Conservation (phyloP, 2,329 filamentous ascomycete species). For the Diaporthe ampelina region DNA sequence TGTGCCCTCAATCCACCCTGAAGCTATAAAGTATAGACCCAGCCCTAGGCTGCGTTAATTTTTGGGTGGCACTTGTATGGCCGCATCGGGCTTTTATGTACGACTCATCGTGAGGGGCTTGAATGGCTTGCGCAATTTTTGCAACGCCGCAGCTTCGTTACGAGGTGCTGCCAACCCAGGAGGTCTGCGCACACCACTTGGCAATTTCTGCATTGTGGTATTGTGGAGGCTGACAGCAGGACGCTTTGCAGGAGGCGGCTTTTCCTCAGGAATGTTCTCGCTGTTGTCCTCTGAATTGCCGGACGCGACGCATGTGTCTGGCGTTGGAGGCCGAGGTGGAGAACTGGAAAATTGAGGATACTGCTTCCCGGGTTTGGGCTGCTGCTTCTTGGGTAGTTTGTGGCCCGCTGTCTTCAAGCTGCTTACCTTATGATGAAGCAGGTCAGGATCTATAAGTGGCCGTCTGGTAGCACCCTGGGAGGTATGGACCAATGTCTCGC, state of each 20-base stretch:
- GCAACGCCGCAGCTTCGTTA: conserved; percentile 62
- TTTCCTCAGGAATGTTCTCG: conserved; percentile 47
- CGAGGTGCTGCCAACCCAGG: conserved; percentile 53
- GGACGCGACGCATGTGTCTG: conserved; percentile 42
- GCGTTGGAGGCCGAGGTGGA: conserved; percentile 54
- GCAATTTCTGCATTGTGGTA: conserved; percentile 58
- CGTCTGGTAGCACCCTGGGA: neutral
- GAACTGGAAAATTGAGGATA: conserved; percentile 74
- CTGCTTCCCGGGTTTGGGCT: conserved; percentile 53
- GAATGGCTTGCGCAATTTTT: conserved; percentile 67
- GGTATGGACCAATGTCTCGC: too few relatives aligned
- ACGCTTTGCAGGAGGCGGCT: conserved; percentile 49
- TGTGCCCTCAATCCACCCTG: neutral
- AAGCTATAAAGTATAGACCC: neutral
- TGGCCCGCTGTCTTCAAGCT: conserved; percentile 52
- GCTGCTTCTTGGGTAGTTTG: conserved; percentile 46
- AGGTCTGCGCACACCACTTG: conserved; percentile 59
- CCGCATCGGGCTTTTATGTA: conserved; percentile 40
- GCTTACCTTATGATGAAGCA: conserved; percentile 58
- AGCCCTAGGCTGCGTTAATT: neutral
- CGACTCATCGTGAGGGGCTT: conserved; percentile 69
- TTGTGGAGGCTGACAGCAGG: conserved; percentile 64
- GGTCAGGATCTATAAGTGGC: conserved; percentile 21
- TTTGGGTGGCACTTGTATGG: too few relatives aligned
- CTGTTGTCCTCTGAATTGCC: conserved; percentile 40